Evolutionary conservation across 2,329 filamentous ascomycete genomes (phyloP).

Genomic region (Ophidiomyces ophidiicola): DNA sequence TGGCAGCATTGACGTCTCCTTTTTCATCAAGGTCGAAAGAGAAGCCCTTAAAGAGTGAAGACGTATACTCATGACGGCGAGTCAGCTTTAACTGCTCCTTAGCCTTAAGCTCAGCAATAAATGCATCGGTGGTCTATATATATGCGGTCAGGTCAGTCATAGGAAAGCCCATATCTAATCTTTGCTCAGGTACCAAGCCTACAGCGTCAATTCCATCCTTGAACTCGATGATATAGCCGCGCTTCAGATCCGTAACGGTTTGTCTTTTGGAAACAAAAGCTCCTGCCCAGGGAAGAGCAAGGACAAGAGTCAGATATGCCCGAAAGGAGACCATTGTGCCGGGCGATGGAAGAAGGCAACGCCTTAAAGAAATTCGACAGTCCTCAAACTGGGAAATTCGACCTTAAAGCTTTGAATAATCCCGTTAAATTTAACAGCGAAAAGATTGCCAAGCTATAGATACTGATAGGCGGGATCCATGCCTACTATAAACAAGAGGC

Average conservation of each 20-base stretch:
- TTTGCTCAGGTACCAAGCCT: not conserved
- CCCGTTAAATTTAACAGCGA: too few relatives aligned
- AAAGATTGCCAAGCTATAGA: too few relatives aligned
- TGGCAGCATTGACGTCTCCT: not conserved
- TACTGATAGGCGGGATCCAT: too few relatives aligned
- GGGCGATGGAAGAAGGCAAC: too few relatives aligned
- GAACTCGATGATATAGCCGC: not conserved
- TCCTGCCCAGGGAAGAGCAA: not conserved
- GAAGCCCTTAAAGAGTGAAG: not conserved
- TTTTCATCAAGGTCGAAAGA: not conserved
- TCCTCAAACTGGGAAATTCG: too few relatives aligned
- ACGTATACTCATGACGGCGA: not conserved
- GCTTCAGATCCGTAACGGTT: not conserved
- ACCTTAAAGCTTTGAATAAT: too few relatives aligned
- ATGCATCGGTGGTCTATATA: not conserved
- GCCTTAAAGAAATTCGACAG: too few relatives aligned
- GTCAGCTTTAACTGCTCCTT: not conserved
- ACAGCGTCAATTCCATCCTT: not conserved
- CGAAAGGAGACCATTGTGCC: not conserved
- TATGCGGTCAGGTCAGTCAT: not conserved
- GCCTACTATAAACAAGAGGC: too few relatives aligned
- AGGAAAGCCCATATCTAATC: not conserved
- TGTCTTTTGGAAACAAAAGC: not conserved
- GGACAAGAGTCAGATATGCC: not conserved
- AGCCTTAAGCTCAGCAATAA: not conserved